Base-by-base conservation (phyloP, 306 rosid species). In the Geum urbanum region DNA sequence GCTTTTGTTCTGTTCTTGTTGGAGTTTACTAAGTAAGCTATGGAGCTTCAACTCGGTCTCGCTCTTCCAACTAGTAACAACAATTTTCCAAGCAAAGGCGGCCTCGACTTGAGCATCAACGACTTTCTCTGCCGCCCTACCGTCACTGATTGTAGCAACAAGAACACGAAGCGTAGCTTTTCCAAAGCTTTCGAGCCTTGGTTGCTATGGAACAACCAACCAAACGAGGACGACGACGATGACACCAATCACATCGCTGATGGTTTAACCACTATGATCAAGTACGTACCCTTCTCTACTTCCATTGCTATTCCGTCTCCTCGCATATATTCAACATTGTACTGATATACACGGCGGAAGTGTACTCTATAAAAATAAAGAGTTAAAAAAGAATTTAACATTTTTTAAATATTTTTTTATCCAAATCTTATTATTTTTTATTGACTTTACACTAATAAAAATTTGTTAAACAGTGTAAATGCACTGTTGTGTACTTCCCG, bases 11-110 rank as follows among this genome's bases (percentile, higher is more conserved):
- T 59, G 45, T 66, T 67, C 37, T 62, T 77, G 73, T 68, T 58
- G 44, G 73, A 16, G 13, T 39, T 22, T 20, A 49, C 24, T 2
- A 62, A 3, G 27, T 2, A 62, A 3, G 27, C 63, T 5, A 86
- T 88, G 97, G 96, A 94, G 79, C 97, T 94, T 74, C 95, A 90
- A 14, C 73, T 88, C 3, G 82, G 87, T 62, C 94, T 90, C n/a
- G 74, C 89, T 78, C 96, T 83, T 72, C 77, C 91, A 2, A 39
- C 47, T 55, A 48, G 39, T 37, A 39, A 60, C 13, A 43, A 60
- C 13, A 43, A 46, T 16, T 72, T 77, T 45, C 72, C 77, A 18
- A 50, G 62, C 71, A 71, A 44, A 32, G 56, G 66, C 2, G 37
- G 49, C 13, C 72, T 83, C 50, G 71, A 85, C 63, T 45, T 72